phyloP scores from a whole-genome alignment of 2,329 filamentous ascomycete species.

The Pseudogymnoascus sp. region DNA sequence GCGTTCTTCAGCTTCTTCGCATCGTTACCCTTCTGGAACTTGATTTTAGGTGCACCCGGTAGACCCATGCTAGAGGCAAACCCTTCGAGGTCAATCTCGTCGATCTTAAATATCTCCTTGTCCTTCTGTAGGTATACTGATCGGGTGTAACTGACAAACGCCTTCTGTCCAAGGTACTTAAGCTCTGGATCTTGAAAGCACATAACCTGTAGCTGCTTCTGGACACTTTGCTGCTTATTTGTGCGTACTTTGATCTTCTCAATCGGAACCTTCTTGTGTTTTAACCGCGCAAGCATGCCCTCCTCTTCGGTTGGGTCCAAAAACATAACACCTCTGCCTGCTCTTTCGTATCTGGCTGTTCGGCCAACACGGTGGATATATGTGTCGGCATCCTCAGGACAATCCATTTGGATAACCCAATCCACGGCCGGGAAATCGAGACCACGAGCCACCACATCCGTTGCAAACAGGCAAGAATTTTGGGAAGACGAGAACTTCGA shows the following conservation, averaged over 20 bases:
- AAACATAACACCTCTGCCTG: slow-evolving; percentile 83
- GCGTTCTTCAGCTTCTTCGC: slow-evolving; percentile 83
- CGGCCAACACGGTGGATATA: slow-evolving; percentile 95
- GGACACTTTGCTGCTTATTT: slow-evolving; percentile 82
- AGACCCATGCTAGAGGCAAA: slow-evolving; percentile 81
- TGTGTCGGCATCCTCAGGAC: slow-evolving; percentile 91
- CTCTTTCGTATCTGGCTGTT: slow-evolving; percentile 85
- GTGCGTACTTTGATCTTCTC: slow-evolving; percentile 78
- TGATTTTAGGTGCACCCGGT: slow-evolving; percentile 85
- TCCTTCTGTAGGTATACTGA: slow-evolving; percentile 84
- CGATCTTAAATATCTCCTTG: slow-evolving; percentile 82
- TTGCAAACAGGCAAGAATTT: slow-evolving; percentile 84
- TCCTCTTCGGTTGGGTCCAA: slow-evolving; percentile 85
- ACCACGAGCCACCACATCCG: slow-evolving; percentile 88
- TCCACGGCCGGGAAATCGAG: slow-evolving; percentile 95
- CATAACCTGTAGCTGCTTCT: slow-evolving; percentile 82
- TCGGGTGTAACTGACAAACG: slow-evolving; percentile 82
- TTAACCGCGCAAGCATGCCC: slow-evolving; percentile 79
- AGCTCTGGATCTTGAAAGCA: slow-evolving; percentile 91
- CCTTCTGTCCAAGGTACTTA: slow-evolving; percentile 93
- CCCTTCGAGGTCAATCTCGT: slow-evolving; percentile 74
- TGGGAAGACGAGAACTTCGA: slow-evolving; percentile 73
- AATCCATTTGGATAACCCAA: slow-evolving; percentile 98
- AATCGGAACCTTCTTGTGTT: slow-evolving; percentile 84
- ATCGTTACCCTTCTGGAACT: slow-evolving; percentile 84